Evolutionary conservation across 2,329 filamentous ascomycete species (phyloP), one percentile per base, ranked within the genome.

Genomic region (Alternaria burnsii): DNA sequence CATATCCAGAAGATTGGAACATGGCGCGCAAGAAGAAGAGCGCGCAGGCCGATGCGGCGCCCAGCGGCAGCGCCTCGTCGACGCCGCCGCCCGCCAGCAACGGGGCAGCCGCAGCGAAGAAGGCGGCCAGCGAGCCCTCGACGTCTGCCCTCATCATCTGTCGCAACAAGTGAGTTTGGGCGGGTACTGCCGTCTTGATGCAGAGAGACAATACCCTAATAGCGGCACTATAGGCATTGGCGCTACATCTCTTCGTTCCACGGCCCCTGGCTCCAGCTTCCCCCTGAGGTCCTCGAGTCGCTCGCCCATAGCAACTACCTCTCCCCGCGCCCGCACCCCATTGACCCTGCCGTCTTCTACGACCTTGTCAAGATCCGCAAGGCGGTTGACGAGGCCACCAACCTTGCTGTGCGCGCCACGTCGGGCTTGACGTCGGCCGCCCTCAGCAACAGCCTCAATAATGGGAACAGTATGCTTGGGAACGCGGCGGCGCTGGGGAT

Each of bases 171-270:
- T 80, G 77, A 71, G 77, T 78, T 52, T 58, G 59, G 72, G 74
- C 55, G 42, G 52, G 51, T 58, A 47, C 42, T 52, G 58, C 58
- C 55, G 56, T 60, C 52, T 32, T 36, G 50, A 53, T 40, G 43
- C 36, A 34, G 43, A 41, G 40, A 44, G 38, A 52, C 20, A 28
- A 55, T 41, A 58, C 30, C 42, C 68, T 70, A 62, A 69, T 61
- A n/a, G 20, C 24, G 11, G 26, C 10, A 14, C 42, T 16, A 38
- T 68, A 94, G 92, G 77, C 91, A 94, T 80, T 94, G 91, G 92
- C 87, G 89, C 65, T 92, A 93, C 77, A 93, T 95, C 60, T 93
- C 91, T 22, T 91, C 89, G 28, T 95, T 92, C 73, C 89, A 94
- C 74, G 92, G 92, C 24, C 89, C 91, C 68, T 95, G 92, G 92